Evolutionary conservation across 164 flowering plant genomes (phyloP), one percentile per base, ranked within the genome.

Genomic region (Buxus sempervirens): DNA sequence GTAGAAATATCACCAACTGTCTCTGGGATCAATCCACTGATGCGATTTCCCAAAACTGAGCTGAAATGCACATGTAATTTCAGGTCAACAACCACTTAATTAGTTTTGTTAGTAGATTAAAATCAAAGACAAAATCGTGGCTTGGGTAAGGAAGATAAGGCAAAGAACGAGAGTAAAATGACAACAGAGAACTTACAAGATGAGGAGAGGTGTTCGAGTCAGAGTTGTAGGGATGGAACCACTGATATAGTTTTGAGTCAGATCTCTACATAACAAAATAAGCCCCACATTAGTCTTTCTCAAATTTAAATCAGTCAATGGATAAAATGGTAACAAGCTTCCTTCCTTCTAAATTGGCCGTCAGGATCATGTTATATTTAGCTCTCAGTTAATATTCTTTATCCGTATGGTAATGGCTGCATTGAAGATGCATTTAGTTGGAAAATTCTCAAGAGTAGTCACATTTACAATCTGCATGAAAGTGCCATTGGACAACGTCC

Each of bases 21-120:
- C 49, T 38, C 57, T 1, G 81, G 81, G 25, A 78, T 75, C 9
- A 58, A 13, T 66, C 79, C 98, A 67, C 67, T 78, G 7, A 90
- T 54, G 21, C 86, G 86, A 76, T 94, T 94, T 59, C 88, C 98
- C 63, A 86, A 36, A 54, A 83, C 66, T 10, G 82, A 66, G 72
- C 98, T 93, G 83, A 58, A 70, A 32, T 32, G 38, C 38, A 32
- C 38, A 32, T 32, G n/a, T n/a, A n/a, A 32, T 32, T 32, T 32
- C 51, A 45, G 51, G 1, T 45, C 14, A 45, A 45, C 12, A 32
- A 32, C 38, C 7, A 32, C 13, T 5, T 45, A 45, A 45, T 10
- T 10, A 15, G 51, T 10, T 45, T 2, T 45, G 51, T 45, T 45
- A 45, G 51, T 45, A 45, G 14, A 2, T 45, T 2, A 45, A 45